These are phyloP conservation scores for Oropetium thomaeum DNA, from an alignment of 176 grass and related monocot species.

Conservation along the genomic window DNA sequence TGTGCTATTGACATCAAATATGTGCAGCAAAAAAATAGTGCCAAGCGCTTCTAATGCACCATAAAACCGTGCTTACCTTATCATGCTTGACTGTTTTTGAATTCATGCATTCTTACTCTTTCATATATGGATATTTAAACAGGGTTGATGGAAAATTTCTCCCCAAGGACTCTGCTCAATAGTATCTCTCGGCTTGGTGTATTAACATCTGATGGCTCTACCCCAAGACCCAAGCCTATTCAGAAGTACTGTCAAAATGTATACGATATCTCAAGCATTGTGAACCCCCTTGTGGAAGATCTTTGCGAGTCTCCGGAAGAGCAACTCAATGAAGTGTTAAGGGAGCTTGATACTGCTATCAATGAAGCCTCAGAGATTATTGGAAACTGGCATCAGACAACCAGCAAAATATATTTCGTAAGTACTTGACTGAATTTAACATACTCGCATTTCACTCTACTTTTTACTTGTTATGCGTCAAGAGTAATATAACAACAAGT, in stretches of 20 bases:
- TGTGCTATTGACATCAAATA: background rate
- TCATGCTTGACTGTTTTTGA: background rate
- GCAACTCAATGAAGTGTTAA: constrained; percentile 57
- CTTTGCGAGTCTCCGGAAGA: constrained; percentile 53
- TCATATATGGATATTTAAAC: constrained; percentile 14
- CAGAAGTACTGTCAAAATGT: constrained; percentile 61
- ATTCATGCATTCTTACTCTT: background rate
- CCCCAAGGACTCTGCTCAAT: constrained; percentile 33
- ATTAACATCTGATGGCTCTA: constrained; percentile 45
- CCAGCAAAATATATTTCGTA: constrained; percentile 93
- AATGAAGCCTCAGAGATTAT: constrained; percentile 55
- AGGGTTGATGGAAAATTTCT: constrained; percentile 49
- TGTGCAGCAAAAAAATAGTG: background rate
- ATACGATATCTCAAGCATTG: constrained; percentile 43
- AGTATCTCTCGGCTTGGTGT: constrained; percentile 41
- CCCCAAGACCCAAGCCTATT: constrained; percentile 43
- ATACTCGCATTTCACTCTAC: background rate
- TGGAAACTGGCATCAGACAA: constrained; percentile 78
- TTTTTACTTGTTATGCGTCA: background rate
- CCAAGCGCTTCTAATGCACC: background rate
- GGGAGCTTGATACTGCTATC: constrained; percentile 56
- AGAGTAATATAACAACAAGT: too few species aligned
- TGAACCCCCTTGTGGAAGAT: constrained; percentile 63
- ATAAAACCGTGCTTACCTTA: background rate
- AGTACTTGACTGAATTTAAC: constrained; percentile 28